Base-by-base conservation (phyloP, 176 grass and related monocot species). In the Carex pumila region DNA sequence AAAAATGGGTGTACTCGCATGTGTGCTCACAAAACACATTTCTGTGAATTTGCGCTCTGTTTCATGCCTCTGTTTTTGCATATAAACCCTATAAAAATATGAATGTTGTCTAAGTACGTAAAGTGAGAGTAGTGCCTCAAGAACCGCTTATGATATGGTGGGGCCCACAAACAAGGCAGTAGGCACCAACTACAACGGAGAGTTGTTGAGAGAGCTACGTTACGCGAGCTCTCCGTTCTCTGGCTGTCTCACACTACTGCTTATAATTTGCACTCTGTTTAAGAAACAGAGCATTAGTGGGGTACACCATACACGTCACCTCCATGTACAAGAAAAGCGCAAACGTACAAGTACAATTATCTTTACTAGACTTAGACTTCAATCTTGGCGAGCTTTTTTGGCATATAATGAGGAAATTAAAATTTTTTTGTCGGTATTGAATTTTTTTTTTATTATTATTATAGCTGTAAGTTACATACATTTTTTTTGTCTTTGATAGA, bases 151-250 rank as follows among this genome's bases (percentile, higher is more conserved):
- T 50, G 55, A 12, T 76, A 75, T 0, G 7, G 29, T 15, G 4
- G 71, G 71, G n/a, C n/a, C 71, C 71, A 53, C 45, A 30, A 53
- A 54, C n/a, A 14, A 76, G 2, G n/a, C 47, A 53, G 71, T 53
- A 53, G 47, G 52, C 73, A 78, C 73, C 73, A 78, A 57, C 73
- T 78, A 78, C 73, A 78, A 57, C 73, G 3, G 12, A 78, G 49
- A 57, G 73, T 78, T 32, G 73, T 55, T 78, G 56, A 22, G 12
- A 81, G 56, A 64, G 79, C 77, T 80, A 61, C 14, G 58, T 36
- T 13, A 59, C 76, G n/a, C 47, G n/a, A 78, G 19, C 15, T 80
- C 3, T 80, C 19, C 12, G 3, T 7, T 74, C 1, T 52, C 11
- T 74, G 18, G 9, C 0, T 74, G 12, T 21, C 1, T 55, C 22